Base-by-base conservation (phyloP, 371 early-diverging fungal genomes). In the Syncephalastrum sp. region DNA sequence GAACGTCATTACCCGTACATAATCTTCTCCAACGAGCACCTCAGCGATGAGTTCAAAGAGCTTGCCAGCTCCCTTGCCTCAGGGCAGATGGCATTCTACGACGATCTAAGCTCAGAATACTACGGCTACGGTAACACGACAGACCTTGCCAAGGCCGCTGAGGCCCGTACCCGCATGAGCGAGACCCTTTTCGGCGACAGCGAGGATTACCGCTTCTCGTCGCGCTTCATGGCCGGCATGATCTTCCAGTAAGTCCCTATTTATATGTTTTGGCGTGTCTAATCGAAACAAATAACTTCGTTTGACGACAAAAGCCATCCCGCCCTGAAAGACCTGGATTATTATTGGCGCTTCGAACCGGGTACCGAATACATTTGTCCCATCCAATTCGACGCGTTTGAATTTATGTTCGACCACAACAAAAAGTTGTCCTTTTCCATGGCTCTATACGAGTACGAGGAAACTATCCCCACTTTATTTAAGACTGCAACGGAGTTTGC, bases 391-490 rank as follows among this genome's bases (percentile, higher is more conserved):
- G 75, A 78, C 53, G 70, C 70, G 8, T 74, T 78, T 21, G 60
- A 68, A 33, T 69, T 51, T 38, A 74, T 78, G 75, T 57, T 57
- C 23, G 66, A 70, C 25, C 55, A 72, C 44, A 60, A 68, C 10
- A 72, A 74, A 46, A 72, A 57, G 29, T 50, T 67, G 3, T 74
- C 74, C 12, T 91, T 90, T 59, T 88, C 88, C 4, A 92, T 97
- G 57, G 82, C 91, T 2, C 64, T 95, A 3, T 79, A 82, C 47
- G 99, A 98, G 61, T 86, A 86, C 54, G 78, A 79, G 53, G 79
- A 82, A 19, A 96, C 97, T 0, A 90, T 98, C 24, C 90, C 91
- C 0, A 82, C 88, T 0, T 75, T 97, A 19, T 94, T 92, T 84
- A 61, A 81, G 43, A 83, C 81, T 17, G 84, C 86, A 19, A 64